phyloP scores from a whole-genome alignment of 495 filamentous ascomycete species.

The Penicillium verhagenii region DNA sequence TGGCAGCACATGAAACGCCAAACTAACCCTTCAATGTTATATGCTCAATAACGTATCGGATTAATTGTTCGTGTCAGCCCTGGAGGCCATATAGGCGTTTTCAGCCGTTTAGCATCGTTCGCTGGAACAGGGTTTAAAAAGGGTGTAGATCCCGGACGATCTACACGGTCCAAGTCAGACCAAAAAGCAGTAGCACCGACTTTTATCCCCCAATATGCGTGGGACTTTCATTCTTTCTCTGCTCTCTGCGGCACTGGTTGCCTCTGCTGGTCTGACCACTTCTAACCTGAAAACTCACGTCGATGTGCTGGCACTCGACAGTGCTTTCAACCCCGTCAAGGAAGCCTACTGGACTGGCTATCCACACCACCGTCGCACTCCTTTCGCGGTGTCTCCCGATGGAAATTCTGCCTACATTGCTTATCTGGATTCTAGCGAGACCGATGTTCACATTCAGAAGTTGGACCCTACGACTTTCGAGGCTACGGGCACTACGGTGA shows the following conservation, averaged over 20 bases:
- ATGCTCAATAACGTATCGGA: neutral
- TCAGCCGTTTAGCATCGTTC: neutral
- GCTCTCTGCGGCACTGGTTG: slow-evolving; percentile 32
- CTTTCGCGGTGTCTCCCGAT: slow-evolving; percentile 51
- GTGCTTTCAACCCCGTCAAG: slow-evolving; percentile 49
- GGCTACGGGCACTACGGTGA: slow-evolving; percentile 43
- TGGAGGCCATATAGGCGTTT: neutral
- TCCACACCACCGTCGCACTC: slow-evolving; percentile 53
- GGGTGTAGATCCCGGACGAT: slow-evolving; percentile 8
- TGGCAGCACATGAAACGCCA: slow-evolving; percentile 12
- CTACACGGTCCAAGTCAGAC: neutral
- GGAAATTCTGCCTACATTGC: slow-evolving; percentile 53
- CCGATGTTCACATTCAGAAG: slow-evolving; percentile 49
- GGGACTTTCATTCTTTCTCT: slow-evolving; percentile 28
- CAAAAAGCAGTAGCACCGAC: slow-evolving; percentile 14
- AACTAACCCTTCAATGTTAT: neutral
- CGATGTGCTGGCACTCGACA: slow-evolving; percentile 41
- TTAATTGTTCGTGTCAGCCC: neutral
- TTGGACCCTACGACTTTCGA: slow-evolving; percentile 44
- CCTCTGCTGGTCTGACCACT: slow-evolving; percentile 20
- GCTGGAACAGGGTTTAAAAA: slow-evolving; percentile 6
- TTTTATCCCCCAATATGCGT: slow-evolving; percentile 22
- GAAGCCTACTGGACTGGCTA: slow-evolving; percentile 53
- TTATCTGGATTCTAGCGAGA: slow-evolving; percentile 48
- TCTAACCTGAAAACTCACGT: slow-evolving; percentile 40